phyloP scores from a whole-genome alignment of 2,329 filamentous ascomycete genomes.

The Fusarium temperatum region DNA sequence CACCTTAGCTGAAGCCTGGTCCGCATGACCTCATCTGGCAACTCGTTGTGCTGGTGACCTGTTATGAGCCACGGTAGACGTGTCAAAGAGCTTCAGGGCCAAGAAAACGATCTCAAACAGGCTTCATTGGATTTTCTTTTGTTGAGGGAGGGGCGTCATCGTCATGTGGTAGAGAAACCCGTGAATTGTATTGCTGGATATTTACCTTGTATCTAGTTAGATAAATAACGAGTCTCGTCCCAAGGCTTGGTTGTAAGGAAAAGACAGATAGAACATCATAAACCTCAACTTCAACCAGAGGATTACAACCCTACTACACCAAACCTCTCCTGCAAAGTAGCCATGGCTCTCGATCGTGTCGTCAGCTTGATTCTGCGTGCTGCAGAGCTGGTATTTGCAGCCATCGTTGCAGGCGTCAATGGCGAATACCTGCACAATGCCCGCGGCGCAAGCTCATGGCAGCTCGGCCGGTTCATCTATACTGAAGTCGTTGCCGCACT shows the following conservation, averaged over 20 bases:
- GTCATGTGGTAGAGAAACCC: conserved; percentile 31
- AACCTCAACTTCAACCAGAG: not conserved
- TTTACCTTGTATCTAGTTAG: conserved; percentile 11
- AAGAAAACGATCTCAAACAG: conserved; percentile 29
- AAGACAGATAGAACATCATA: not conserved
- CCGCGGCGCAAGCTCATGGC: conserved; percentile 58
- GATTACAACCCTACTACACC: not conserved
- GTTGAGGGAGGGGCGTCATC: conserved; percentile 29
- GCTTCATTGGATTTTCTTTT: conserved; percentile 21
- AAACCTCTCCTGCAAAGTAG: not conserved
- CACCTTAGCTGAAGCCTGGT: conserved; percentile 24
- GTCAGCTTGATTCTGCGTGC: conserved; percentile 51
- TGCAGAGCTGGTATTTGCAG: conserved; percentile 72
- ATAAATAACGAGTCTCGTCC: conserved; percentile 37
- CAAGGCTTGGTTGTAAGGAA: not conserved
- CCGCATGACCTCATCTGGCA: conserved; percentile 41
- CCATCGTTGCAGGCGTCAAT: conserved; percentile 75
- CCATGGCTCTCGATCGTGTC: conserved; percentile 53
- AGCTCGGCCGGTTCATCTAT: conserved; percentile 75
- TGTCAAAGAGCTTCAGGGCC: conserved; percentile 23
- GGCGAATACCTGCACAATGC: conserved; percentile 69
- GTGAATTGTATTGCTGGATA: conserved; percentile 11
- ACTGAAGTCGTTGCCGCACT: conserved; percentile 75
- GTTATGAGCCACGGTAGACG: conserved; percentile 25
- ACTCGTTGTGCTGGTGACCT: conserved; percentile 15